A percentile compares a stretch with the other conserved stretches of the same genome.
Evolutionary conservation across 2,329 filamentous ascomycete genomes (phyloP).

Genomic region (Monosporascus sp.): DNA sequence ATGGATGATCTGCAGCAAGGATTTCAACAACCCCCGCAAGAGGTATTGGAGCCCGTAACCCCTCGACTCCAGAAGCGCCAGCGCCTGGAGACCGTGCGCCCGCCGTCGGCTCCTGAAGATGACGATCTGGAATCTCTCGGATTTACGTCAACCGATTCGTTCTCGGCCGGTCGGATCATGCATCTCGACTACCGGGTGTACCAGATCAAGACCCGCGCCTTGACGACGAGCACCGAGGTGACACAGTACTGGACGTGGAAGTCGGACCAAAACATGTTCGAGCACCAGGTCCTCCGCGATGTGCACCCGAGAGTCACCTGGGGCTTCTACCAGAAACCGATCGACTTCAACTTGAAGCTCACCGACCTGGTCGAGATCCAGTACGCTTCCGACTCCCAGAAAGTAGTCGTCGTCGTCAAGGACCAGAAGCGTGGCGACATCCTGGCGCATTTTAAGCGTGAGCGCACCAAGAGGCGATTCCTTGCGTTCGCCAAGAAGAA

Average conservation of each 20-base stretch:
- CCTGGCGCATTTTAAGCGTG: constrained; percentile 47
- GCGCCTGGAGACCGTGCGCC: constrained; percentile 16
- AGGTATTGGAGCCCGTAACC: constrained; percentile 23
- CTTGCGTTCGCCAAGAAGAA: constrained; percentile 41
- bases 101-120: constrained; percentile 15
- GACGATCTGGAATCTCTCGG: constrained; percentile 40
- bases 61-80: constrained; percentile 26
- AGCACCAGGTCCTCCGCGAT: constrained; percentile 50
- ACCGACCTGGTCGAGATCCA: constrained; percentile 41
- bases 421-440: constrained; percentile 39
- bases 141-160: constrained; percentile 50
- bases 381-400: constrained; percentile 37
- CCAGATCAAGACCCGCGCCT: constrained; percentile 44
- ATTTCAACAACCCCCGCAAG: constrained; percentile 7
- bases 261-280: constrained; percentile 34
- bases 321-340: constrained; percentile 45
- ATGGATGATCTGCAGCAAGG: constrained; percentile 11
- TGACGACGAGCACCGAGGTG: constrained; percentile 41
- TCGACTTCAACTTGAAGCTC: constrained; percentile 45
- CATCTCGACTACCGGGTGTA: constrained; percentile 46
- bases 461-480: constrained; percentile 48
- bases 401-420: constrained; percentile 37
- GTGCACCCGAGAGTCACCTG: constrained; percentile 37
- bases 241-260: constrained; percentile 55
- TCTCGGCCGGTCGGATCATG: constrained; percentile 38